These are phyloP conservation scores for Scedosporium boydii DNA, from an alignment of 2,329 filamentous ascomycete species.

Conservation along the genomic window DNA sequence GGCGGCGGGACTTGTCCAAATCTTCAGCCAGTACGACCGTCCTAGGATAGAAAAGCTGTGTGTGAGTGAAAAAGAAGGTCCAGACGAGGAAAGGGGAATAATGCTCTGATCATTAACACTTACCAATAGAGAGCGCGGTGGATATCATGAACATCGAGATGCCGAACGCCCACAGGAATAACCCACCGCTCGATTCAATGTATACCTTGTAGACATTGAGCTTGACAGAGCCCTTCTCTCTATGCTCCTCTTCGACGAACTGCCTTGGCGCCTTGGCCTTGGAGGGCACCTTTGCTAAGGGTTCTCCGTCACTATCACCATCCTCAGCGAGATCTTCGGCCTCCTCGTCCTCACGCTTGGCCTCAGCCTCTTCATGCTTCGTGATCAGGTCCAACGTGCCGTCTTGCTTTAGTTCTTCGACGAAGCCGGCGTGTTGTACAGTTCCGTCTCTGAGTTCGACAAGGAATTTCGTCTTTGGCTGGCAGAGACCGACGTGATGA, in stretches of 20 bases:
- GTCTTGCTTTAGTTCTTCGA: conserved; percentile 53
- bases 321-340: conserved; percentile 31
- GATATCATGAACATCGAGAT: conserved; percentile 44
- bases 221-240: conserved; percentile 61
- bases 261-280: conserved; percentile 46
- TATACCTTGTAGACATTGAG: conserved; percentile 59
- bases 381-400: conserved; percentile 49
- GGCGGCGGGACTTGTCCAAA: conserved; percentile 47
- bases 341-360: conserved; percentile 39
- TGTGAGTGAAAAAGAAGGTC: not conserved
- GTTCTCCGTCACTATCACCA: conserved; percentile 25
- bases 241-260: conserved; percentile 68
- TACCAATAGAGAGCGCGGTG: conserved; percentile 45
- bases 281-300: conserved; percentile 39
- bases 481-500: conserved; percentile 28
- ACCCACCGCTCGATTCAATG: conserved; percentile 55
- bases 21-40: conserved; percentile 53
- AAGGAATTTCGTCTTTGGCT: conserved; percentile 62
- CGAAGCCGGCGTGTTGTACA: conserved; percentile 52
- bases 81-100: not conserved
- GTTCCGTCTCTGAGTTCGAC: conserved; percentile 63
- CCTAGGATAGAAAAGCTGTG: conserved; percentile 16
- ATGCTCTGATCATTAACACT: conserved; percentile 12
- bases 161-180: conserved; percentile 47
- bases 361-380: conserved; percentile 39